A percentile compares a stretch with the other conserved stretches of the same genome.
These are phyloP conservation scores for Ceratocystis destructans DNA, from an alignment of 2,329 filamentous ascomycete genomes.

Conservation along the genomic window DNA sequence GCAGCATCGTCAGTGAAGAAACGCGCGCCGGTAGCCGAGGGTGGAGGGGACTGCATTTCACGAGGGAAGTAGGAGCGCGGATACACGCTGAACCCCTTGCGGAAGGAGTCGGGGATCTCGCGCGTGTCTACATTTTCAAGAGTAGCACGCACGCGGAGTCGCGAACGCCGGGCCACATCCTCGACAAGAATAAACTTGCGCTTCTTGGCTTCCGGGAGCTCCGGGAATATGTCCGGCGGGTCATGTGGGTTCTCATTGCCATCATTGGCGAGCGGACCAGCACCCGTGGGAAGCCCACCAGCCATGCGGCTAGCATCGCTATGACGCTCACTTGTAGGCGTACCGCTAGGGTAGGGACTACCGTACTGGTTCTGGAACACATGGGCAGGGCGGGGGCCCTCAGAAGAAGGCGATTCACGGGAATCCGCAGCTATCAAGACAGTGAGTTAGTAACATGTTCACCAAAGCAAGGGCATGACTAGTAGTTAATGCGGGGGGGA, in stretches of 20 bases:
- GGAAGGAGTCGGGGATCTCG: constrained; percentile 91
- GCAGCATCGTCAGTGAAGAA: constrained; percentile 60
- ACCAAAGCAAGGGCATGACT: neutral
- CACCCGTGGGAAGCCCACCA: neutral
- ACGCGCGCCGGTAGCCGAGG: constrained; percentile 57
- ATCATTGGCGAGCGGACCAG: constrained; percentile 19
- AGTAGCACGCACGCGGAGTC: constrained; percentile 78
- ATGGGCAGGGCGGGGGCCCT: constrained; percentile 6
- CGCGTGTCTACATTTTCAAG: constrained; percentile 89
- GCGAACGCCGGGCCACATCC: constrained; percentile 65
- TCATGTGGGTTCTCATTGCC: constrained; percentile 39
- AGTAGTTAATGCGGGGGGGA: neutral
- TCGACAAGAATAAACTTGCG: constrained; percentile 96
- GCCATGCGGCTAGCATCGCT: neutral
- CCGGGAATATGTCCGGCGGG: constrained; percentile 64
- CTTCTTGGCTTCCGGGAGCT: constrained; percentile 77
- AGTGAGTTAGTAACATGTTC: neutral
- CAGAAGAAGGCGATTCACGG: constrained; percentile 15
- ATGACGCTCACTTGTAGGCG: constrained; percentile 13
- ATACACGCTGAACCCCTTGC: constrained; percentile 77
- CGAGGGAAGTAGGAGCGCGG: constrained; percentile 84
- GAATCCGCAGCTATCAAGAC: neutral
- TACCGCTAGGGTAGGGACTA: constrained; percentile 12
- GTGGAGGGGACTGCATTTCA: constrained; percentile 79
- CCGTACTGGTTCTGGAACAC: constrained; percentile 11